phyloP scores from a whole-genome alignment of 1,139 yeast genomes.

The Yarrowia galli region DNA sequence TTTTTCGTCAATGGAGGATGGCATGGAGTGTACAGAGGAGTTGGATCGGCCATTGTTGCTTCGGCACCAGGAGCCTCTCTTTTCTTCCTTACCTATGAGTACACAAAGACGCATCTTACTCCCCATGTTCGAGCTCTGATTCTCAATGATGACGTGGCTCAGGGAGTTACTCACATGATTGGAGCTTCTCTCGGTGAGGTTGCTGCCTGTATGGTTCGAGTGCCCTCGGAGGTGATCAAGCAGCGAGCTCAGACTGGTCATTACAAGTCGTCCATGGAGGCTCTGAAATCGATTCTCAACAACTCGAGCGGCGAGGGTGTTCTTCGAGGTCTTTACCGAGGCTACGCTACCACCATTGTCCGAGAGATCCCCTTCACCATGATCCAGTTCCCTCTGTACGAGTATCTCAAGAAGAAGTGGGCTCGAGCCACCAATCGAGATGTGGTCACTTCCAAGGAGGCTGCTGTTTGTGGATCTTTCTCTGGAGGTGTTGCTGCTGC shows the following conservation, averaged over 20 bases:
- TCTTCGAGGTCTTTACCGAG: constrained; percentile 80
- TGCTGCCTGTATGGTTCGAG: constrained; percentile 91
- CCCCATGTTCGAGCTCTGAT: constrained; percentile 51
- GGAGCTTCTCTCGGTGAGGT: constrained; percentile 90
- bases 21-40: constrained; percentile 85
- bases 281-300: constrained; percentile 66
- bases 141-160: constrained; percentile 51
- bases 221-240: constrained; percentile 95
- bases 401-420: constrained; percentile 71
- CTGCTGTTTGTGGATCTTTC: constrained; percentile 92
- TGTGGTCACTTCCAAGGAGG: constrained; percentile 67
- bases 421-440: constrained; percentile 50
- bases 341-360: constrained; percentile 90
- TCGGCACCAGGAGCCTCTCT: constrained; percentile 93
- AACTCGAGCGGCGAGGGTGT: constrained; percentile 79
- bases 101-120: constrained; percentile 64
- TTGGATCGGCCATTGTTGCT: constrained; percentile 93
- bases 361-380: constrained; percentile 96
- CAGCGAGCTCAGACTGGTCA: constrained; percentile 88
- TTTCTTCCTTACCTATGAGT: constrained; percentile 88
- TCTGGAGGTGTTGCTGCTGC: constrained; percentile 98
- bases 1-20: constrained; percentile 93
- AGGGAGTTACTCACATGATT: constrained; percentile 72
- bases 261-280: constrained; percentile 66
- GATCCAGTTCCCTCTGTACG: constrained; percentile 94